A percentile compares a stretch with the other conserved stretches of the same genome.
These are phyloP conservation scores for Gnomoniopsis sp. DNA, from an alignment of 2,329 filamentous ascomycete genomes.

Conservation along the genomic window DNA sequence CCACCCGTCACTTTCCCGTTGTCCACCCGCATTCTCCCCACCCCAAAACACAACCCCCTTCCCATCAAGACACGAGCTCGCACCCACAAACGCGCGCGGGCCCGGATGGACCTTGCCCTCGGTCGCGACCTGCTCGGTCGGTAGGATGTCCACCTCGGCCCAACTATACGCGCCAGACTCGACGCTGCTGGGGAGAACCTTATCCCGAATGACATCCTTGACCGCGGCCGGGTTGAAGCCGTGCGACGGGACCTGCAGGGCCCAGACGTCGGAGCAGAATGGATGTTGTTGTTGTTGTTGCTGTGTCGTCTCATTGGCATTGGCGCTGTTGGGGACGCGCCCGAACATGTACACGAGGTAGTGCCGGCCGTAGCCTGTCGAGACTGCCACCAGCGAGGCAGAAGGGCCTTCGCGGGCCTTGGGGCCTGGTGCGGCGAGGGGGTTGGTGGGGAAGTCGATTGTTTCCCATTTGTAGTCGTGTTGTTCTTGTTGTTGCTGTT, in stretches of 20 bases:
- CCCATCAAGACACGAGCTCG: slow-evolving; percentile 39
- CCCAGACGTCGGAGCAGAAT: slow-evolving; percentile 44
- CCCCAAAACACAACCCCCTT: slow-evolving; percentile 50
- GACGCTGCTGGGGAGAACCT: slow-evolving; percentile 31
- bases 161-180: slow-evolving; percentile 46
- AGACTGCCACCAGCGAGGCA: slow-evolving; percentile 39
- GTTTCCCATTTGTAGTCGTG: slow-evolving; percentile 33
- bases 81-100: slow-evolving; percentile 37
- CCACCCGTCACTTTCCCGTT: slow-evolving; percentile 37
- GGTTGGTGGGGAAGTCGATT: slow-evolving; percentile 33
- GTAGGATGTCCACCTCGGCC: slow-evolving; percentile 46
- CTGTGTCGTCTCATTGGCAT: slow-evolving; percentile 19
- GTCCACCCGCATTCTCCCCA: slow-evolving; percentile 41
- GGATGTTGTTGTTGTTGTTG: no score
- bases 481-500: slow-evolving; percentile 30
- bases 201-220: slow-evolving; percentile 46
- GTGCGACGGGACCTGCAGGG: slow-evolving; percentile 47
- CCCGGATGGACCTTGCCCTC: slow-evolving; percentile 40
- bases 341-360: slow-evolving; percentile 52
- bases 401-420: slow-evolving; percentile 35
- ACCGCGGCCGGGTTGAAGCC: slow-evolving; percentile 41
- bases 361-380: slow-evolving; percentile 48
- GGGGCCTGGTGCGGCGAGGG: slow-evolving; percentile 35
- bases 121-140: slow-evolving; percentile 38
- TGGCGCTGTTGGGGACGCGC: slow-evolving; percentile 18